Percentiles rank a stretch among this genome's conserved stretches.
Evolutionary conservation across 768 basidiomycete genomes (phyloP).

Genomic region (Trametes sanguinea): DNA sequence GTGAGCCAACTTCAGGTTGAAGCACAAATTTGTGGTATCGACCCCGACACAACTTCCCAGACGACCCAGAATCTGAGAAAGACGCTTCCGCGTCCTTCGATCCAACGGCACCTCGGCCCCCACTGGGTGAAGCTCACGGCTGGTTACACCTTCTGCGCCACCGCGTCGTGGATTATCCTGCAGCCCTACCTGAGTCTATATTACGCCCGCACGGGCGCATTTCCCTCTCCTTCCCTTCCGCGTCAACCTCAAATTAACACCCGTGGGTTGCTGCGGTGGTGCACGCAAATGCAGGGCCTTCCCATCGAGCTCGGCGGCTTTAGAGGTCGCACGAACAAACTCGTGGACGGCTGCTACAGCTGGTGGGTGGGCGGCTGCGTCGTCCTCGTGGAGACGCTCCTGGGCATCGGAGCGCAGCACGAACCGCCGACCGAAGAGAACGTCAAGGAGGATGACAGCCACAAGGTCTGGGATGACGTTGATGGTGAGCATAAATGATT

Average conservation of each 20-base stretch:
- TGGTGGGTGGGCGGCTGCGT: constrained; percentile 99
- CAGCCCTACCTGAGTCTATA: constrained; percentile 49
- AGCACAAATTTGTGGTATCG: too few relatives aligned
- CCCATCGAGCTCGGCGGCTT: constrained; percentile 90
- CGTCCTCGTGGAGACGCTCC: constrained; percentile 64
- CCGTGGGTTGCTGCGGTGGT: constrained; percentile 71
- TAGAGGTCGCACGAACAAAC: constrained; percentile 90
- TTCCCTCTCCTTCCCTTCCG: constrained; percentile 19
- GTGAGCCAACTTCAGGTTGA: constrained; percentile 6
- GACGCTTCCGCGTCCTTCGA: neutral
- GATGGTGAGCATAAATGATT: constrained; percentile 51
- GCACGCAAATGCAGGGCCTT: constrained; percentile 80
- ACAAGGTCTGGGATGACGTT: constrained; percentile 67
- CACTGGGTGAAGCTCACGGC: constrained; percentile 95
- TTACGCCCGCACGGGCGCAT: constrained; percentile 11
- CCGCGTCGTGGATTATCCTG: constrained; percentile 82
- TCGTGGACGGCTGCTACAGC: constrained; percentile 99
- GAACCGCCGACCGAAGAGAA: constrained; percentile 31
- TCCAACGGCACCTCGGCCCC: constrained; percentile 56
- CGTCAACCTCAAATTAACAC: constrained; percentile 54
- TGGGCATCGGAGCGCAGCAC: constrained; percentile 29
- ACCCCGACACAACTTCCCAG: constrained; percentile 7
- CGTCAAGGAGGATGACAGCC: constrained; percentile 30
- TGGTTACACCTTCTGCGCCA: constrained; percentile 95
- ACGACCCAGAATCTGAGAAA: constrained; percentile 7